Evolutionary conservation across 441 rosid genomes (phyloP).

Genomic region (Viola pubescens): DNA sequence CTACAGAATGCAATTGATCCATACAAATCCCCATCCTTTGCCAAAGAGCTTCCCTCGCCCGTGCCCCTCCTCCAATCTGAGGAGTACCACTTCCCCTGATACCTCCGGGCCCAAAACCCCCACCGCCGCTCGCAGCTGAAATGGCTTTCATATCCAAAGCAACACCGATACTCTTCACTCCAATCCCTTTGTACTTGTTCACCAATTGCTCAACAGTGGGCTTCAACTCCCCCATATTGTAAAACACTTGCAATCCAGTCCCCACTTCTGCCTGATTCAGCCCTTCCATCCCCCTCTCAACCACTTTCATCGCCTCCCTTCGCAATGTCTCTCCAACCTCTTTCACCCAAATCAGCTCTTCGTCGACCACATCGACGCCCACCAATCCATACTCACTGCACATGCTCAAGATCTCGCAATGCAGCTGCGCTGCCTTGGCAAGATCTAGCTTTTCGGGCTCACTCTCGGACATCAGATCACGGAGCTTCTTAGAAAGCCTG

Average conservation of each 20-base stretch:
- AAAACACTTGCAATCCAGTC: constrained; percentile 90
- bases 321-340: constrained; percentile 62
- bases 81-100: constrained; percentile 87
- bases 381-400: constrained; percentile 65
- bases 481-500: constrained; percentile 70
- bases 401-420: constrained; percentile 68
- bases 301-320: constrained; percentile 65
- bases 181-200: constrained; percentile 66
- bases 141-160: constrained; percentile 95
- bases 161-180: constrained; percentile 59
- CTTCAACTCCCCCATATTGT: constrained; percentile 80
- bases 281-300: constrained; percentile 94
- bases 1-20: constrained; percentile 74
- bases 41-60: constrained; percentile 88
- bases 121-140: constrained; percentile 31
- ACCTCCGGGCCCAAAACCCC: constrained; percentile 79
- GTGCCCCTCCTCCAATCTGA: constrained; percentile 86
- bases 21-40: constrained; percentile 79
- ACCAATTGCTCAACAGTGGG: constrained; percentile 70
- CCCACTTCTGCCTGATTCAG: constrained; percentile 96
- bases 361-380: constrained; percentile 68
- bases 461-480: constrained; percentile 48
- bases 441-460: constrained; percentile 67
- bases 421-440: constrained; percentile 85
- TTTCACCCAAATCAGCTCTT: constrained; percentile 54